Evolutionary conservation across 495 filamentous ascomycete genomes (phyloP).

Genomic region (Hypoxylon fuscum): DNA sequence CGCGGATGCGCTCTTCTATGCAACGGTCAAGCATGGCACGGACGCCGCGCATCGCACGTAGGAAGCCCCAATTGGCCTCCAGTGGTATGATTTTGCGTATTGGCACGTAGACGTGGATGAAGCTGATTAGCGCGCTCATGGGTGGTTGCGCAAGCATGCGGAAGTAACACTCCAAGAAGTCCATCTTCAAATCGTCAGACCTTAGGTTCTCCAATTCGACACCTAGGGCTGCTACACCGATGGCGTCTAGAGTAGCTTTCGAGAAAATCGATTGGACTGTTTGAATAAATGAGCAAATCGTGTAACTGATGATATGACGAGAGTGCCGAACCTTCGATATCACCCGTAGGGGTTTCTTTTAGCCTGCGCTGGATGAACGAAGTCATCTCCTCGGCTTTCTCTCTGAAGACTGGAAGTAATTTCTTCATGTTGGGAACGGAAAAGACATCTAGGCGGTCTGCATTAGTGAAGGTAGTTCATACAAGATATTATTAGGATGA

Average conservation of each 20-base stretch:
- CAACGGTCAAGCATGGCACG: conserved; percentile 16
- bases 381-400: conserved; percentile 27
- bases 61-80: conserved; percentile 35
- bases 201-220: conserved; percentile 69
- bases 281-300: not conserved
- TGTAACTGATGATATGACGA: not conserved
- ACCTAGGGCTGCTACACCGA: conserved; percentile 72
- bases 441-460: conserved; percentile 14
- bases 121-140: conserved; percentile 39
- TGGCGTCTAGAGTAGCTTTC: conserved; percentile 70
- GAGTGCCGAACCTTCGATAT: conserved; percentile 37
- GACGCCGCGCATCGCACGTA: conserved; percentile 24
- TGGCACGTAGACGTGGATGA: conserved; percentile 38
- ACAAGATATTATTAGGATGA: not conserved
- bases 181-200: conserved; percentile 44
- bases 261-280: conserved; percentile 27
- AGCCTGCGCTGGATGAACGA: conserved; percentile 1
- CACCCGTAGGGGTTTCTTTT: conserved; percentile 10
- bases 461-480: not conserved
- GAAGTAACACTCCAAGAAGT: conserved; percentile 35
- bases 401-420: conserved; percentile 35
- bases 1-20: conserved; percentile 28
- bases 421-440: conserved; percentile 37
- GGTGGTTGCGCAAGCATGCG: conserved; percentile 42
- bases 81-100: conserved; percentile 36